Evolutionary conservation across 768 basidiomycete genomes (phyloP), one percentile per base, ranked within the genome.

Genomic region (Lentinus tigrinus): DNA sequence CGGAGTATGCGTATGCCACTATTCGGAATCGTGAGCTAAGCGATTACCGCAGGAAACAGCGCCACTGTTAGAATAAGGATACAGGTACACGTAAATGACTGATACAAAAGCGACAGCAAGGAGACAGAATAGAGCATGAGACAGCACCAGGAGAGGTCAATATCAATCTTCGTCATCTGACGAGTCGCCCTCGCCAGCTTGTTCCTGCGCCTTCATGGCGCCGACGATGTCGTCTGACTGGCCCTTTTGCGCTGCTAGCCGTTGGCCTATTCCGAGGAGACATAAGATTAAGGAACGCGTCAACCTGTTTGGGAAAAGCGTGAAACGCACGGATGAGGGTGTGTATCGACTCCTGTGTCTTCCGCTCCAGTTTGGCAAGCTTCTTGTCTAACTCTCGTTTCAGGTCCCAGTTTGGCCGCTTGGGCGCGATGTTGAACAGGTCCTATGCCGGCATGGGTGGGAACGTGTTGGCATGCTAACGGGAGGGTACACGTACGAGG

Each of bases 391-490:
- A 85, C 66, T 98, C 94, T 56, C 94, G 85, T 72, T 95, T 95
- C 66, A 97, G 78, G 71, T 96, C 94, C 95, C 94, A 96, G 73
- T 96, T 98, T 10, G 93, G 88, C 47, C 95, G 83, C 80, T 95
- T 98, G 3, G 97, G 97, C 23, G 95, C 95, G 65, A 99, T 98
- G 69, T 97, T 98, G 71, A 97, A 92, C 44, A 97, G 79, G 70
- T 96, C 93, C 95, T 96, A 68, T 31, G 71, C 39, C 57, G 27
- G 52, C 40, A 46, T 36, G 39, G 56, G 54, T 56, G 17, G 47
- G 26, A 46, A 26, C 36, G 47, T 43, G 19, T 52, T 26, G 38
- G 49, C n/a, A 40, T 19, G 23, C 19, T 23, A 24, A 24, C 43
- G 5, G 23, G 43, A 6, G 21, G 34, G 34, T 17, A 49, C 16